Base-by-base conservation (phyloP, 2,329 filamentous ascomycete species). In the Aspergillus clavatus region DNA sequence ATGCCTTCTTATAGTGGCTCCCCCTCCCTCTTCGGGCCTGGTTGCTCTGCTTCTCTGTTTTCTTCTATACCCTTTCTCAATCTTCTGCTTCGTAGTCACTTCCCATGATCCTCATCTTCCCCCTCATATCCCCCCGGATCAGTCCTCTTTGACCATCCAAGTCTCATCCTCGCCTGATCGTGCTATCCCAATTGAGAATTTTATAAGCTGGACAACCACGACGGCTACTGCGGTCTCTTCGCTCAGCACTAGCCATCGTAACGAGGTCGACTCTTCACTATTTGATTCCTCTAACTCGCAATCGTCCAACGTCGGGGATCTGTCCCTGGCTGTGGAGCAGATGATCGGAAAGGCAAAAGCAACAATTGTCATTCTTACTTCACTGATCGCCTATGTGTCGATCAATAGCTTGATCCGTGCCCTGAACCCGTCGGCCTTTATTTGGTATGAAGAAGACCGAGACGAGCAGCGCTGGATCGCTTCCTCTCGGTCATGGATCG, bases 401-500 rank as follows among this genome's bases (percentile, higher is more conserved):
- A 47, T 71, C 43, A 72, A 72, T 55, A 72, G 68, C 45, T 43
- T 85, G 5, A 76, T 80, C 36, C 72, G 73, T 42, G 63, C 75
- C 35, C 74, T 86, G 49, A 80, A 84, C 47, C 84, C 84, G 2
- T 78, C 78, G n/a, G 75, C 73, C n/a, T 80, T 79, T 46, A 73
- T 77, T 47, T 72, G 69, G 69, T 75, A 75, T 27, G 79, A 80
- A 40, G 82, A 84, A 66, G 75, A 77, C 40, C 70, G 73, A 42
- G 80, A 83, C 54, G 83, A 88, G 61, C 70, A 71, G 46, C 71
- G 68, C 53, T 91, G 86, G 86, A 80, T 90, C 38, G 74, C 79
- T 37, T 84, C 79, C 14, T 87, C 85, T 11, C 81, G 81, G 28
- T 83, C 83, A 58, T 90, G 84, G 78, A 65, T 84, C 48, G 86